Base-by-base conservation (phyloP, 371 early-diverging fungal genomes). In the Ordospora pajunii region DNA sequence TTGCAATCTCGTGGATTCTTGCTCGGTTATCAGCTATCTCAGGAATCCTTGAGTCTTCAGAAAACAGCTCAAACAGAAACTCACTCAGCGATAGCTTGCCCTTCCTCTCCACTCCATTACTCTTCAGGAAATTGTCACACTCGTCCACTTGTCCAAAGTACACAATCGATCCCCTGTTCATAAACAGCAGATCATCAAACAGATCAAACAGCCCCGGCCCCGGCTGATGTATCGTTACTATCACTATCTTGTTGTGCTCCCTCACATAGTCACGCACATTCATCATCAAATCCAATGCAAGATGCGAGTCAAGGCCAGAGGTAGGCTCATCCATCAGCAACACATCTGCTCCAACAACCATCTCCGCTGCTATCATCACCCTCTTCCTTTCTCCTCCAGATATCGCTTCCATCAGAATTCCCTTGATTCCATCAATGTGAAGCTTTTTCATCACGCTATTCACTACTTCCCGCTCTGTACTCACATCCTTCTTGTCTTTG, bases 61-160 rank as follows among this genome's bases (percentile, higher is more conserved):
- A 83, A 45, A 88, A 89, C 19, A 89, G 66, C n/a, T 90, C 89
- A 17, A 90, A 89, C 67, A 91, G 84, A 69, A 88, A 90, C 67
- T 91, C 91, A 0, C 91, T 87, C 0, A 86, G 87, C 5, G 89
- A 89, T 76, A 89, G 88, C 71, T 89, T 86, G 37, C 85, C 73
- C 17, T 89, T 89, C 71, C 87, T 87, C 8, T 85, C 76, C 52
- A 89, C 88, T 0, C 90, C 90, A 42, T 89, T 77, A 14, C 86
- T 76, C 65, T 86, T 84, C 76, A 90, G 90, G 25, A 74, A 82
- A 10, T 68, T 40, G 6, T 75, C 50, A 46, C 77, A 72, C 73
- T 90, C 90, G 8, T 82, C 73, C 8, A 84, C 52, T 22, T 80
- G 48, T 19, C 85, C 85, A 45, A 67, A 68, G 77, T 79, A 85